Evolutionary conservation across 2,329 filamentous ascomycete species (phyloP).

Genomic region (Aspergillus novofumigatus): DNA sequence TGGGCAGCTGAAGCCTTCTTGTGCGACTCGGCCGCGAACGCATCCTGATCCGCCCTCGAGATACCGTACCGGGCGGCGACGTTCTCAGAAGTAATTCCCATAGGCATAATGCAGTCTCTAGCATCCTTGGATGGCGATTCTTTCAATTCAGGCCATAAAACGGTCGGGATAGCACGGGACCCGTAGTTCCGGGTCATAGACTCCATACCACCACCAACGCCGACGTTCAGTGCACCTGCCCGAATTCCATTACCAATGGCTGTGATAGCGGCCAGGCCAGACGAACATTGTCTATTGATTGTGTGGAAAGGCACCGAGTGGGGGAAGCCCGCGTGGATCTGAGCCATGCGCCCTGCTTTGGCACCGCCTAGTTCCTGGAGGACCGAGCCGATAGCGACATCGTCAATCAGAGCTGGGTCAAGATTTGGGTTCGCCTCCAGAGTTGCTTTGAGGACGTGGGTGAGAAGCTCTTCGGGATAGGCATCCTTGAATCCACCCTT

Average conservation of each 20-base stretch:
- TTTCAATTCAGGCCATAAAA: conserved; percentile 71
- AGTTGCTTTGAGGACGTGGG: conserved; percentile 59
- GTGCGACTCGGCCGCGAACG: conserved; percentile 73
- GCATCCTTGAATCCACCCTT: conserved; percentile 81
- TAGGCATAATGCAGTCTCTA: conserved; percentile 85
- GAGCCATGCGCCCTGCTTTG: conserved; percentile 87
- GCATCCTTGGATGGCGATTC: conserved; percentile 64
- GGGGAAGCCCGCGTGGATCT: conserved; percentile 76
- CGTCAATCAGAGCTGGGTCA: conserved; percentile 65
- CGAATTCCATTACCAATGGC: conserved; percentile 70
- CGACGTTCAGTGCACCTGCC: conserved; percentile 66
- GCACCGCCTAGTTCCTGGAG: conserved; percentile 85
- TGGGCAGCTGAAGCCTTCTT: conserved; percentile 67
- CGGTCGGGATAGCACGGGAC: conserved; percentile 73
- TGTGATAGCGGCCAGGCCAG: conserved; percentile 72
- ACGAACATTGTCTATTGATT: conserved; percentile 81
- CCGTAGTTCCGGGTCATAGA: conserved; percentile 94
- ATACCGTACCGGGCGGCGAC: conserved; percentile 75
- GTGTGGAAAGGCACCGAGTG: conserved; percentile 74
- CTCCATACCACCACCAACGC: conserved; percentile 88
- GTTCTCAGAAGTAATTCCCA: conserved; percentile 88
- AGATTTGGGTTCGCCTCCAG: conserved; percentile 69
- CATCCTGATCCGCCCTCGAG: conserved; percentile 72
- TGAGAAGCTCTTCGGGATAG: conserved; percentile 84
- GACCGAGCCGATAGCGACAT: conserved; percentile 83